Percentiles rank a stretch among this genome's conserved stretches.
Conservation (phyloP, 176 grass and related monocot genomes). For the Carex cristatella region DNA sequence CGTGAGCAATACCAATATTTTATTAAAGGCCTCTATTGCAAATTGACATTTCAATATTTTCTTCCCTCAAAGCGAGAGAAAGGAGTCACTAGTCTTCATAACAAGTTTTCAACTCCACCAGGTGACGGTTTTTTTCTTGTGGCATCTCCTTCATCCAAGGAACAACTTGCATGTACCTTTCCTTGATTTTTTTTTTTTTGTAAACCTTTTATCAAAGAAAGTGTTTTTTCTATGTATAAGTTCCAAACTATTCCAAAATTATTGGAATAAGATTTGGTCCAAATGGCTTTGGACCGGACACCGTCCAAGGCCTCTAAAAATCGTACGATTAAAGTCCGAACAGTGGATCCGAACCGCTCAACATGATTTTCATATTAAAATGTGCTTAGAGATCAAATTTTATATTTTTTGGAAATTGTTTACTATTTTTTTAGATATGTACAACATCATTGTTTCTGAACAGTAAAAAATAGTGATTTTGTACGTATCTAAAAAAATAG, state of each 20-base stretch:
- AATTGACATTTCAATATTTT: not conserved
- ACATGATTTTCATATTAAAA: too few relatives aligned
- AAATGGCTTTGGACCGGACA: too few relatives aligned
- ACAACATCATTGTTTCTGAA: too few relatives aligned
- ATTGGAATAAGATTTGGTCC: not conserved
- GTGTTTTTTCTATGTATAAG: not conserved
- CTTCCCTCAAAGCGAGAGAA: constrained; percentile 18
- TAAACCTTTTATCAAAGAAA: not conserved
- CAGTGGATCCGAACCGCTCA: too few relatives aligned
- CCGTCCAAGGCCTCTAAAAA: too few relatives aligned
- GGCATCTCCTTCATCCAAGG: not conserved
- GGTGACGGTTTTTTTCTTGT: constrained; percentile 9
- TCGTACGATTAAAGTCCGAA: too few relatives aligned
- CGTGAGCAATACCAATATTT: not conserved
- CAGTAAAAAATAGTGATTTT: too few relatives aligned
- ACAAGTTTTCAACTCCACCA: not conserved
- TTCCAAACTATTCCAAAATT: not conserved
- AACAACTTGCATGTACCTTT: constrained; percentile 23
- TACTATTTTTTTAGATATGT: too few relatives aligned
- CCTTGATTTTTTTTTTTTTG: not conserved
- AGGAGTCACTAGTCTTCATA: not conserved
- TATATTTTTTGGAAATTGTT: too few relatives aligned
- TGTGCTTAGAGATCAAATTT: too few relatives aligned
- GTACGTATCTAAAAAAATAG: too few relatives aligned
- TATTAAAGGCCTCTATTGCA: not conserved